Evolutionary conservation across 306 rosid genomes (phyloP).

Genomic region (Luffa aegyptiaca): DNA sequence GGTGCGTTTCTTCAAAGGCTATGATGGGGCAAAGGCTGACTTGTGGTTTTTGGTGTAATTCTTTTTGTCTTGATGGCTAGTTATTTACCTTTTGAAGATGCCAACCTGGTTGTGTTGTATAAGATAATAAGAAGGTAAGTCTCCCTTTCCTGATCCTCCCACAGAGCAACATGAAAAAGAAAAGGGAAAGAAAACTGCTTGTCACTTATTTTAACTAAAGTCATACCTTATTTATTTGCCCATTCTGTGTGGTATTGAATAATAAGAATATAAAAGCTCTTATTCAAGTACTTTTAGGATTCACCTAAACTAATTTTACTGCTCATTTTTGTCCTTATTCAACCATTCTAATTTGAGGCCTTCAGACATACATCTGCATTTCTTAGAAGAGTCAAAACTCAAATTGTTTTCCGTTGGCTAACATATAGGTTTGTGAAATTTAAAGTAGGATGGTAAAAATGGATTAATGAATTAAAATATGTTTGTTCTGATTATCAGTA

Average conservation of each 20-base stretch:
- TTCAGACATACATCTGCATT: not conserved
- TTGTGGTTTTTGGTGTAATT: constrained; percentile 93
- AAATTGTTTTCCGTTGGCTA: not conserved
- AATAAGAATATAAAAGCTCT: not conserved
- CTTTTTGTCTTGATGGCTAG: constrained; percentile 94
- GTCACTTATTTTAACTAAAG: not conserved
- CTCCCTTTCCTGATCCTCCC: not conserved
- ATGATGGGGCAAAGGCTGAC: constrained; percentile 92
- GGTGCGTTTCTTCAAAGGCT: constrained; percentile 53
- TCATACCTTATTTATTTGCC: not conserved
- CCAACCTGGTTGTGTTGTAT: constrained; percentile 70
- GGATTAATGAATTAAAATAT: not conserved
- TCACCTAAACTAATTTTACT: not conserved
- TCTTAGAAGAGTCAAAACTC: not conserved
- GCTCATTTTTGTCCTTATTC: not conserved
- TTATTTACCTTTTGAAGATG: constrained; percentile 86
- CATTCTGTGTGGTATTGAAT: not conserved
- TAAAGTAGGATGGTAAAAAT: not conserved
- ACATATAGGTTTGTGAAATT: not conserved
- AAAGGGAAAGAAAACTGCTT: not conserved
- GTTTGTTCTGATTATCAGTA: not conserved
- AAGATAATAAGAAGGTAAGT: constrained; percentile 76
- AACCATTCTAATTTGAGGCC: not conserved
- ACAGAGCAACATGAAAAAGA: not conserved
- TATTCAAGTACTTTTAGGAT: not conserved